Conservation (phyloP, 768 basidiomycete genomes). For the Rhodosporidiobolus sp. region DNA sequence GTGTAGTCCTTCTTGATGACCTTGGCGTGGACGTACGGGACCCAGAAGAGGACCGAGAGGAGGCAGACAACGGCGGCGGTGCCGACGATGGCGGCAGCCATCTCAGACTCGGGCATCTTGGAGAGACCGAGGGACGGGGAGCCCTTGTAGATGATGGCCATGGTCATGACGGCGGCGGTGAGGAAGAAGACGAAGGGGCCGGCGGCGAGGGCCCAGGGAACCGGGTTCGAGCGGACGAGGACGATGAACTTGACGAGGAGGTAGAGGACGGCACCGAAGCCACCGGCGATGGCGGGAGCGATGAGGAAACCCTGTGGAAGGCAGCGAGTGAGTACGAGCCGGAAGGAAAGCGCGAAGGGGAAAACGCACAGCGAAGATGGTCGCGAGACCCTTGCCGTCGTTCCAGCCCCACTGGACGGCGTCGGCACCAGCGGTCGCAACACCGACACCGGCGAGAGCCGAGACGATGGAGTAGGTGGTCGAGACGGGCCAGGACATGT, state of each 20-base stretch:
- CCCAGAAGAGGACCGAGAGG: conserved; percentile 51
- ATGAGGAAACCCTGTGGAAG: conserved; percentile 26
- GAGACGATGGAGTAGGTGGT: conserved; percentile 54
- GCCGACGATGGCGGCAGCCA: conserved; percentile 49
- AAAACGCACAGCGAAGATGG: conserved; percentile 50
- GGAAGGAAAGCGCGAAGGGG: conserved; percentile 32
- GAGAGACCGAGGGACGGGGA: conserved; percentile 50
- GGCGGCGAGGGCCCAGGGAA: conserved; percentile 46
- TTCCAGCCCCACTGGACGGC: conserved; percentile 54
- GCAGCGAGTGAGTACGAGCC: conserved; percentile 16
- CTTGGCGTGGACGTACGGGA: conserved; percentile 51
- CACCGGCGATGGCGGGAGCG: conserved; percentile 49
- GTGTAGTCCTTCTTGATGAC: conserved; percentile 53
- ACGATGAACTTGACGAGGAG: conserved; percentile 49
- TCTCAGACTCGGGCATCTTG: conserved; percentile 44
- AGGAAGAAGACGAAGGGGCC: conserved; percentile 45
- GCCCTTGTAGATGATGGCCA: conserved; percentile 49
- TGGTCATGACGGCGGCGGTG: conserved; percentile 49
- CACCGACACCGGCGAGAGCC: conserved; percentile 53
- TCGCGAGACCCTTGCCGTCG: conserved; percentile 49
- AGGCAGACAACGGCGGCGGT: conserved; percentile 48
- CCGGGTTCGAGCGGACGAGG: conserved; percentile 47
- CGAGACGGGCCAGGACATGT: conserved; percentile 50
- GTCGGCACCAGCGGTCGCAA: conserved; percentile 49
- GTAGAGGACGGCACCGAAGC: conserved; percentile 49